Evolutionary conservation across 805 yeast species (phyloP), one percentile per base, ranked within the genome.

Genomic region (Ogataea corticis): DNA sequence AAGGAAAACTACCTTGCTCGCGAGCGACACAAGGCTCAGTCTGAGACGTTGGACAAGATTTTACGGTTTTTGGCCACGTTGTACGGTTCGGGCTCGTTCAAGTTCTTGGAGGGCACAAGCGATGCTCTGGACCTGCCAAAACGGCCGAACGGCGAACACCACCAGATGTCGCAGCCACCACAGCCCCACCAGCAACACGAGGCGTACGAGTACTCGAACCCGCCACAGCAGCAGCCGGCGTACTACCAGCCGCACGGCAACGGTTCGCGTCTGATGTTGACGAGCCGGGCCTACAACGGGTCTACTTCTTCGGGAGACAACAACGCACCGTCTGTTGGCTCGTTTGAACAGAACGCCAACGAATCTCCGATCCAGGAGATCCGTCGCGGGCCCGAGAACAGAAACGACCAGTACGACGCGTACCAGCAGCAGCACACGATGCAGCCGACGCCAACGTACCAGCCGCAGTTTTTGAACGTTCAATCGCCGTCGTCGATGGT

Each of bases 31-130:
- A 80, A 85, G 56, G 76, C 83, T 28, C 98, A 94, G 62, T 82
- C 92, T 33, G 92, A 87, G 51, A 88, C 96, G 17, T 72, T 94
- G 45, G 96, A 90, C 52, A 85, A 87, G 52, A 92, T 94, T 41
- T 68, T 94, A 57, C 79, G 94, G 55, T 92, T 94, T 54, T 71
- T 94, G 57, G 95, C 97, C 2, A 79, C 91, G 5, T 77, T 92
- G 3, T 86, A 85, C 57, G 91, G 91, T 16, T 77, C 74, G 53
- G 79, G 82, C 15, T 76, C 82, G 18, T 78, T 65, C 9, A 66
- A 62, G 44, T 55, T 63, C 29, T 46, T 64, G 43, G 68, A 65
- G 34, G 54, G 53, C 32, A 51, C 51, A 14, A 53, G 42, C 18
- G 37, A 44, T 9, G 30, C 42, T n/a, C 23, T 46, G 9, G 63